Evolutionary conservation across 2,329 filamentous ascomycete genomes (phyloP).

Genomic region (Neonectria faginata): DNA sequence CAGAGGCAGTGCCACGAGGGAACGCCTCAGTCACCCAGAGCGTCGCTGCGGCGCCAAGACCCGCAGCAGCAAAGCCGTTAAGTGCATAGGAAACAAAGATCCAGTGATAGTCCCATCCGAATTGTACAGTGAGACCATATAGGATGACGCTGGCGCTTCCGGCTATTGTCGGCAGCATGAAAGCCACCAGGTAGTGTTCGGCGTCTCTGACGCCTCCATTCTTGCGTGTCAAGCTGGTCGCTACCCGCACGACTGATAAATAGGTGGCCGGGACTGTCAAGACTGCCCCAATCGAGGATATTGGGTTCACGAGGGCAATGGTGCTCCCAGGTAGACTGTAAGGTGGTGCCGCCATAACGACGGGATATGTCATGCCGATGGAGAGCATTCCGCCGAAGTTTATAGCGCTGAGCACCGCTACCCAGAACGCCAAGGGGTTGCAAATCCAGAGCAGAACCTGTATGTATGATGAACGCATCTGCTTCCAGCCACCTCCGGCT

Average conservation of each 20-base stretch:
- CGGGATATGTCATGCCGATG: constrained; percentile 4
- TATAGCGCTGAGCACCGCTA: constrained; percentile 5
- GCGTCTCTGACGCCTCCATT: neutral
- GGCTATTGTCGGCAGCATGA: neutral
- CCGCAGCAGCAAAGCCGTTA: neutral
- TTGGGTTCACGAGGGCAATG: neutral
- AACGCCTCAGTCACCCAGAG: constrained; percentile 16
- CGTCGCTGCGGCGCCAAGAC: constrained; percentile 1
- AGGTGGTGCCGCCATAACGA: neutral
- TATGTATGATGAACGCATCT: neutral
- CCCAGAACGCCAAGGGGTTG: constrained; percentile 9
- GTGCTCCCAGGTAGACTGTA: neutral
- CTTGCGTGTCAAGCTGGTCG: neutral
- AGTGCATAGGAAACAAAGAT: neutral
- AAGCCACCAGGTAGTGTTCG: constrained; percentile 3
- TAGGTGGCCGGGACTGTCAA: neutral
- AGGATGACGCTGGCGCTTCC: constrained; percentile 2
- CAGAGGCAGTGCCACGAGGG: constrained; percentile 2
- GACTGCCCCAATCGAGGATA: neutral
- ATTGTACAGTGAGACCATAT: neutral
- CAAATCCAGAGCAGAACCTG: constrained; percentile 9
- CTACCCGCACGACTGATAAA: neutral
- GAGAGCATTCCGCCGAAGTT: constrained; percentile 7
- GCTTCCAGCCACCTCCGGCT: neutral
- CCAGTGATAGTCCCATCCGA: neutral